Conservation (phyloP, 2,329 filamentous ascomycete genomes). For the Aspergillus sp. region DNA sequence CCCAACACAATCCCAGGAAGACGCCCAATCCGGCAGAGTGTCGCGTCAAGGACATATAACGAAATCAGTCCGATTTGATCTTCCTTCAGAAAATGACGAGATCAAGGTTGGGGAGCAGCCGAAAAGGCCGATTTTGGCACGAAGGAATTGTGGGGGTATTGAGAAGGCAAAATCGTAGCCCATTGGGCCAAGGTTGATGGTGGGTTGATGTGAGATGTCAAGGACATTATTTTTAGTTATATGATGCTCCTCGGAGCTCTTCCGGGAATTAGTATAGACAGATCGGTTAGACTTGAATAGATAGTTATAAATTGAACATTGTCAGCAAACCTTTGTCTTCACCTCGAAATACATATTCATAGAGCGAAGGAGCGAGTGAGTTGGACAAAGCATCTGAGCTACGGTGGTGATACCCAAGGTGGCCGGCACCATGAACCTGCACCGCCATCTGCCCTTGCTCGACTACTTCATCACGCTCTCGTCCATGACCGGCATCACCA, state of each 20-base stretch:
- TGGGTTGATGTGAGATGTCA: background rate
- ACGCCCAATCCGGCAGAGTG: background rate
- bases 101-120: background rate
- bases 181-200: background rate
- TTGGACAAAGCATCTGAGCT: too few relatives aligned
- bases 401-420: too few relatives aligned
- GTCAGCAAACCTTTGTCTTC: too few relatives aligned
- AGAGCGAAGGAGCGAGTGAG: too few relatives aligned
- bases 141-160: background rate
- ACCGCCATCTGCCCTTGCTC: too few relatives aligned
- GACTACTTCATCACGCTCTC: too few relatives aligned
- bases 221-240: background rate
- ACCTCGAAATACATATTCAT: too few relatives aligned
- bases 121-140: background rate
- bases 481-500: too few relatives aligned
- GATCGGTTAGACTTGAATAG: background rate
- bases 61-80: background rate
- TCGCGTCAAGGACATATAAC: background rate
- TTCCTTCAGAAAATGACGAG: background rate
- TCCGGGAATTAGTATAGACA: background rate
- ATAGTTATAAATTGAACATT: background rate
- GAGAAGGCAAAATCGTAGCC: background rate
- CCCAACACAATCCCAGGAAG: background rate
- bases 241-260: background rate
- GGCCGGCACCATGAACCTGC: too few relatives aligned